These are phyloP conservation scores for Hyaloscypha variabilis DNA, from an alignment of 495 filamentous ascomycete species.

Conservation along the genomic window DNA sequence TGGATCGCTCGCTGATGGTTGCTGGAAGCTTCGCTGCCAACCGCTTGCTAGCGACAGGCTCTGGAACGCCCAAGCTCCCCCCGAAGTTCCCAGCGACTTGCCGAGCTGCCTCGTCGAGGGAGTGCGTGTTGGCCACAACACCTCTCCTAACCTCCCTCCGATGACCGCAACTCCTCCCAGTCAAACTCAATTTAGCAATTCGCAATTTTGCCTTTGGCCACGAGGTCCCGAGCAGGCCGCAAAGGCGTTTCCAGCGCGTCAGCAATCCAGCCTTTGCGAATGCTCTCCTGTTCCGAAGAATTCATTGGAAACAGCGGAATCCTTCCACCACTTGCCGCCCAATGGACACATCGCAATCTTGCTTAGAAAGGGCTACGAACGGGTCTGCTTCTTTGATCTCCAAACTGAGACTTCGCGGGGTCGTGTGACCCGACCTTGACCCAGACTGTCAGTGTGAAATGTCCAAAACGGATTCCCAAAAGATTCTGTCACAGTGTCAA, in stretches of 20 bases:
- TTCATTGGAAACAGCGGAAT: conserved; percentile 6
- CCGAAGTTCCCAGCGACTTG: too few relatives aligned
- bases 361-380: conserved; percentile 6
- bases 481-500: background rate
- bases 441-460: background rate
- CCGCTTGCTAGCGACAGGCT: conserved; percentile 1
- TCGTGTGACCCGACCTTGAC: conserved; percentile 16
- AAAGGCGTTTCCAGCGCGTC: conserved; percentile 10
- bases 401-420: conserved; percentile 6
- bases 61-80: conserved; percentile 6
- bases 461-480: conserved; percentile 2
- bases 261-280: conserved; percentile 11
- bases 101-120: too few relatives aligned
- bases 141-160: conserved; percentile 3
- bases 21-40: background rate
- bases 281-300: conserved; percentile 11
- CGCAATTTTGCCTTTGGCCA: conserved; percentile 5
- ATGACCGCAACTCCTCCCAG: conserved; percentile 4
- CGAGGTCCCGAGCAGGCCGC: background rate
- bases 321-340: background rate
- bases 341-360: conserved; percentile 24
- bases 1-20: background rate
- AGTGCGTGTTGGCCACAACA: background rate
- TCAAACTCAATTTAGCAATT: background rate
- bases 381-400: background rate